These are phyloP conservation scores for Lignosus rhinocerotis DNA, from an alignment of 1,284 basidiomycete species.

Conservation along the genomic window DNA sequence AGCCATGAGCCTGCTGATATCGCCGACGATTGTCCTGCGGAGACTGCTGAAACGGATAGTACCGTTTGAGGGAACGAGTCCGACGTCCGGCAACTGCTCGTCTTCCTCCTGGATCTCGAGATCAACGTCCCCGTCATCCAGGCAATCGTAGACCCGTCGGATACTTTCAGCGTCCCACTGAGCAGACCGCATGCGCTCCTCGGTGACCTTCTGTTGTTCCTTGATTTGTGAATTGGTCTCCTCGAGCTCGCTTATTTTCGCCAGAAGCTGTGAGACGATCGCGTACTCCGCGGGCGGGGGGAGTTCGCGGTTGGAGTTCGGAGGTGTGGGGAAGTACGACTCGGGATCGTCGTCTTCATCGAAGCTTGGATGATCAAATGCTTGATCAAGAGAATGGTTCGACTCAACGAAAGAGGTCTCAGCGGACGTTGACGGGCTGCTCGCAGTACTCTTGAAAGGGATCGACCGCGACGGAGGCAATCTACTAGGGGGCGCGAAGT, in stretches of 20 bases:
- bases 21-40: slow-evolving; percentile 39
- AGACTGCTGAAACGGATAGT: slow-evolving; percentile 49
- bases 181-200: slow-evolving; percentile 61
- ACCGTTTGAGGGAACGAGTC: slow-evolving; percentile 16
- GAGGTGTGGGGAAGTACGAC: slow-evolving; percentile 14
- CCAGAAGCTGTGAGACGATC: slow-evolving; percentile 68
- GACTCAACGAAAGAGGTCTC: neutral
- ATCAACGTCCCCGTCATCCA: slow-evolving; percentile 56
- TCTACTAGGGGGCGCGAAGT: slow-evolving; percentile 61
- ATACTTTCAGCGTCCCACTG: slow-evolving; percentile 73
- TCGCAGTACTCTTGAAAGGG: slow-evolving; percentile 4
- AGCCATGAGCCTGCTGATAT: slow-evolving; percentile 25
- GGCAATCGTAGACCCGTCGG: slow-evolving; percentile 67
- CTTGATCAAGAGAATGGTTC: neutral
- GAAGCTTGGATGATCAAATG: neutral
- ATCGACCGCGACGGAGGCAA: slow-evolving; percentile 21
- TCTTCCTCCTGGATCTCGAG: slow-evolving; percentile 42
- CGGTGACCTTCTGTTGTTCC: slow-evolving; percentile 64
- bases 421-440: neutral
- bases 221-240: slow-evolving; percentile 72
- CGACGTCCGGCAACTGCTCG: slow-evolving; percentile 18
- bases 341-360: slow-evolving; percentile 1
- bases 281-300: slow-evolving; percentile 43
- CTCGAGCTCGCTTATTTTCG: slow-evolving; percentile 81
- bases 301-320: neutral